Evolutionary conservation across 108 stramenopile species (phyloP).

Genomic region (Skeletonema tropicum): DNA sequence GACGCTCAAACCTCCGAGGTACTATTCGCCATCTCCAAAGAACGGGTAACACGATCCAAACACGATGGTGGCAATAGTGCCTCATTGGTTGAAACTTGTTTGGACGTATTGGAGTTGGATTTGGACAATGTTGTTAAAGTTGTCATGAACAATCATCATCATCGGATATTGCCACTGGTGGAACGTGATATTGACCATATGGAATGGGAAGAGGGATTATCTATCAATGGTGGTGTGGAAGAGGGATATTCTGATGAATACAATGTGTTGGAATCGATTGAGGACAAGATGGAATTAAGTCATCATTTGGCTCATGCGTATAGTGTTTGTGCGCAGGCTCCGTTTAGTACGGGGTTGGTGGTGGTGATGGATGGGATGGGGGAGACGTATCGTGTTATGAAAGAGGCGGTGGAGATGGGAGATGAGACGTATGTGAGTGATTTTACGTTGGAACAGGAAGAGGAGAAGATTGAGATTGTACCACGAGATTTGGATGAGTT

Average conservation of each 20-base stretch:
- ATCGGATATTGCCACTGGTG: conserved; percentile 80
- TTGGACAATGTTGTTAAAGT: conserved; percentile 78
- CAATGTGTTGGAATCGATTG: conserved; percentile 52
- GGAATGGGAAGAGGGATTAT: conserved; percentile 81
- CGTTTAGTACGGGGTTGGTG: conserved; percentile 83
- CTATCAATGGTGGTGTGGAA: conserved; percentile 76
- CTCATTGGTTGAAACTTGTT: conserved; percentile 75
- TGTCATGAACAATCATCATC: conserved; percentile 95
- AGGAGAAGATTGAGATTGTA: conserved; percentile 62
- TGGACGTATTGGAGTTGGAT: conserved; percentile 77
- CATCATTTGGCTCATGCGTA: conserved; percentile 98
- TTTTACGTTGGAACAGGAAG: conserved; percentile 56
- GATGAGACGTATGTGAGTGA: conserved; percentile 81
- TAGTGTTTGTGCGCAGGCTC: conserved; percentile 81
- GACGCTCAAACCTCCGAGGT: conserved; percentile 76
- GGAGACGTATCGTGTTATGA: conserved; percentile 90
- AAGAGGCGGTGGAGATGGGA: conserved; percentile 36
- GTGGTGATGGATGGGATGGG: conserved; percentile 98
- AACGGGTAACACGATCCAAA: conserved; percentile 86
- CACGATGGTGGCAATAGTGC: conserved; percentile 92
- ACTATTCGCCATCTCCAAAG: conserved; percentile 89
- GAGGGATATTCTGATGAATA: conserved; percentile 76
- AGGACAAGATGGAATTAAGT: conserved; percentile 75
- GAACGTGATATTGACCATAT: conserved; percentile 58
- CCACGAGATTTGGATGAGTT: conserved; percentile 75